A percentile compares a stretch with the other conserved stretches of the same genome.
Evolutionary conservation across 2,329 filamentous ascomycete species (phyloP).

Genomic region (Sarocladium strictum): DNA sequence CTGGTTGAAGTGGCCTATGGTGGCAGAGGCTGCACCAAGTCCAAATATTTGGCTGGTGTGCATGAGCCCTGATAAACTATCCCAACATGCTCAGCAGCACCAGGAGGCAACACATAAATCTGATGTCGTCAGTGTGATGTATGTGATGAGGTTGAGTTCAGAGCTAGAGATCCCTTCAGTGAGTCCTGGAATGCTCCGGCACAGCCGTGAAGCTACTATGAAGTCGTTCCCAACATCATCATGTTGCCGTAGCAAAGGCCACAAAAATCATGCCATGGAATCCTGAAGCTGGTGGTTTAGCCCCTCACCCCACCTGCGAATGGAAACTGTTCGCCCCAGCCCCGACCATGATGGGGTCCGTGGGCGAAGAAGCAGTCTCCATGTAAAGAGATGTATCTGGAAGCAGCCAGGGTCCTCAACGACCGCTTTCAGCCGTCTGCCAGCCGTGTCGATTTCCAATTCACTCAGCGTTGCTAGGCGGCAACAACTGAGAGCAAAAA

Average conservation of each 20-base stretch:
- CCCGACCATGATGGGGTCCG: not conserved
- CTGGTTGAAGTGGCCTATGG: not conserved
- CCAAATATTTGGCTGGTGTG: not conserved
- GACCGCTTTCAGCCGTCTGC: not conserved
- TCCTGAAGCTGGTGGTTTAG: not conserved
- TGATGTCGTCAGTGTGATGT: not conserved
- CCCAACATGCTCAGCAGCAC: not conserved
- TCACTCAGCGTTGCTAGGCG: not conserved
- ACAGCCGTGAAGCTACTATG: not conserved
- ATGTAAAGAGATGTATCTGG: not conserved
- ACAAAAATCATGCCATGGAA: not conserved
- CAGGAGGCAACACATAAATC: no score
- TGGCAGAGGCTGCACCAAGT: not conserved
- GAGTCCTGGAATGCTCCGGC: not conserved
- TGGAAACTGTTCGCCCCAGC: not conserved
- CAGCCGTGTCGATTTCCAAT: not conserved
- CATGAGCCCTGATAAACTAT: no score
- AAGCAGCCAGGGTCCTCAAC: not conserved
- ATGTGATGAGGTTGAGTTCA: not conserved
- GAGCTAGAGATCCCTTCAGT: not conserved
- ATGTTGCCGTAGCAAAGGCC: not conserved
- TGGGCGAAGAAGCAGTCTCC: not conserved
- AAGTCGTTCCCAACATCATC: not conserved
- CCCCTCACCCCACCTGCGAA: conserved; percentile 3
- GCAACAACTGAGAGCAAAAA: not conserved